Base-by-base conservation (phyloP, 352 stramenopile species). In the Globisporangium iwayamae region DNA sequence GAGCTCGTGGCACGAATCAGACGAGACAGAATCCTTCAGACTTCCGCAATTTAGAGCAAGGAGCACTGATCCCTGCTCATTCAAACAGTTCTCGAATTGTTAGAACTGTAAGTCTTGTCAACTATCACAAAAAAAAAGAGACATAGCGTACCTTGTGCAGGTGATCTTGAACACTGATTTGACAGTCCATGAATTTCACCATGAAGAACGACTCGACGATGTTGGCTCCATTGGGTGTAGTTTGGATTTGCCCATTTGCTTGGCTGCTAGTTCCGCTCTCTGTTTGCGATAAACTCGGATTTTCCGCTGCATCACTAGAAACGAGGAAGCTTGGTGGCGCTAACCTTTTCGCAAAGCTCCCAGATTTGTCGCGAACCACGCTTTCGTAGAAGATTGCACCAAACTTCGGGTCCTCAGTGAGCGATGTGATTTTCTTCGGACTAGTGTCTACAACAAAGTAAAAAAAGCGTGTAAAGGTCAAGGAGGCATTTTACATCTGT, bases 151-250 rank as follows among this genome's bases (percentile, higher is more conserved):
- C 76, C 74, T 93, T 93, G 66, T 89, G 69, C 6, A 67, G 32
- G 11, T 78, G 68, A 41, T 93, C 83, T 68, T 91, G 83, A n/a
- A 91, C 43, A 52, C 71, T 90, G 39, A 93, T 76, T 68, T 94
- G 85, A n/a, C 73, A 86, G 57, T 94, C 85, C 65, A 89, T 73
- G 32, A 93, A 90, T 30, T 85, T 85, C 9, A 93, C 74, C 53
- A 89, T 79, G 16, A 93, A 66, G 47, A 89, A 90, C 2, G 79
- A 71, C 8, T 85, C 68, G 8, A 81, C 72, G n/a, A 81, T 61
- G 51, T 61, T 63, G 7, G 51, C 58, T 18, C 34, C 58, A 53
- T 20, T 46, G 4, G 28, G 38, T n/a, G 46, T 20, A 0, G 9
- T 7, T 18, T 67, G 53, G 2, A 10, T 56, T 8, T 61, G 34